These are phyloP conservation scores for Tylopilus vinaceipallidus DNA, from an alignment of 768 basidiomycete genomes.

Conservation along the genomic window DNA sequence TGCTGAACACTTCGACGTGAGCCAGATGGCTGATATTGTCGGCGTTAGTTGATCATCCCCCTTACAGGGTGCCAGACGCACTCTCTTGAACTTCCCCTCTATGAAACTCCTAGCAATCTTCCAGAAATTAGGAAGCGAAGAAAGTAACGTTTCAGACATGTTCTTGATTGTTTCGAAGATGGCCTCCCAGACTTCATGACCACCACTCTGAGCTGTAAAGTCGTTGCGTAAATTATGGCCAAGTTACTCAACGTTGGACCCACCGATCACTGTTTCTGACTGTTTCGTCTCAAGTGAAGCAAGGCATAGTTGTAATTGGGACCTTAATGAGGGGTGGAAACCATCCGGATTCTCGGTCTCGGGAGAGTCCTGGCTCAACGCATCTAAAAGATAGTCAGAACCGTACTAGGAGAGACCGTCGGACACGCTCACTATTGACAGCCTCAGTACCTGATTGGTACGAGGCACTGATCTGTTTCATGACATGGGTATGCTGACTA, in stretches of 20 bases:
- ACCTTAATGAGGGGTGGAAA: constrained; percentile 44
- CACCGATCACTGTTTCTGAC: constrained; percentile 61
- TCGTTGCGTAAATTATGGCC: background rate
- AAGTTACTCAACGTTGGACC: no score
- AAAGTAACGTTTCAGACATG: constrained; percentile 80
- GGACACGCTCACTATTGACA: constrained; percentile 43
- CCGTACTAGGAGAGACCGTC: background rate
- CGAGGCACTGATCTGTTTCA: constrained; percentile 68
- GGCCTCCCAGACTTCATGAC: constrained; percentile 79
- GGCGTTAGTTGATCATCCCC: constrained; percentile 1
- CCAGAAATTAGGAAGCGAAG: constrained; percentile 92
- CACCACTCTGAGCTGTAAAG: constrained; percentile 60
- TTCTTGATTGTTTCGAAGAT: constrained; percentile 78
- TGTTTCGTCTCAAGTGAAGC: constrained; percentile 62
- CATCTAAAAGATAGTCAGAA: constrained; percentile 35
- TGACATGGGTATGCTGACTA: constrained; percentile 83
- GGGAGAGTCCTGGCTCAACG: constrained; percentile 41
- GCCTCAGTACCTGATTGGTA: constrained; percentile 51
- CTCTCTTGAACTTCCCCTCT: constrained; percentile 92
- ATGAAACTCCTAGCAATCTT: constrained; percentile 86
- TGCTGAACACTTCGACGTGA: constrained; percentile 80
- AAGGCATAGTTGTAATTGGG: constrained; percentile 61
- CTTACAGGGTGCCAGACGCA: constrained; percentile 30
- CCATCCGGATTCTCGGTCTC: constrained; percentile 37
- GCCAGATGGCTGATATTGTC: constrained; percentile 32